Evolutionary conservation across 2,329 filamentous ascomycete species (phyloP).

Genomic region (Alternaria sp.): DNA sequence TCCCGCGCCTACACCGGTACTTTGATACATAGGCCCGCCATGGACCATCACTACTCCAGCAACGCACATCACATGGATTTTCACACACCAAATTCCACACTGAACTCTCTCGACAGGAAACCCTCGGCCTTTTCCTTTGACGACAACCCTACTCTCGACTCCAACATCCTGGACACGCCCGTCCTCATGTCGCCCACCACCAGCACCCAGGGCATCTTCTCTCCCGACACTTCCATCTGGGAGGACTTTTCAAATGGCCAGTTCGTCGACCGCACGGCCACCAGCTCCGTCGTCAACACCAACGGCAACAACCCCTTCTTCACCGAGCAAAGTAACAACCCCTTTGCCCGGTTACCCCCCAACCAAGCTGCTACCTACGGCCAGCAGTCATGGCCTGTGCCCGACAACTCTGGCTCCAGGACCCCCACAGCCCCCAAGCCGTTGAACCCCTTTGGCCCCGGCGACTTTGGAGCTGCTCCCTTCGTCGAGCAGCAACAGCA

Average conservation of each 20-base stretch:
- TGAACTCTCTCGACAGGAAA: slow-evolving; percentile 51
- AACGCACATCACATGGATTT: slow-evolving; percentile 49
- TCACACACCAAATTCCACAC: slow-evolving; percentile 49
- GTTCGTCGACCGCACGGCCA: slow-evolving; percentile 50
- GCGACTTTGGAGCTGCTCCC: slow-evolving; percentile 60
- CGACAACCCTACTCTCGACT: slow-evolving; percentile 63
- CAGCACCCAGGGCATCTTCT: slow-evolving; percentile 60
- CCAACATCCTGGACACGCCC: slow-evolving; percentile 52
- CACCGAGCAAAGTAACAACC: slow-evolving; percentile 60
- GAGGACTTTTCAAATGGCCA: slow-evolving; percentile 57
- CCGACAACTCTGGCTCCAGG: slow-evolving; percentile 73
- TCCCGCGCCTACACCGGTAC: slow-evolving; percentile 52
- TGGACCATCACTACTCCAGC: slow-evolving; percentile 46
- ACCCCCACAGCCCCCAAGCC: slow-evolving; percentile 78
- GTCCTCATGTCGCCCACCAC: slow-evolving; percentile 61
- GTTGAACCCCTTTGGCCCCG: slow-evolving; percentile 68
- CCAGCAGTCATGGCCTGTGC: slow-evolving; percentile 67
- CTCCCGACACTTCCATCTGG: slow-evolving; percentile 60
- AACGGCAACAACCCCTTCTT: slow-evolving; percentile 60
- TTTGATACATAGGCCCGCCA: slow-evolving; percentile 52
- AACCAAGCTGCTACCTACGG: slow-evolving; percentile 58
- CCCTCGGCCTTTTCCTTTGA: slow-evolving; percentile 57
- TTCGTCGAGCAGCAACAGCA: slow-evolving; percentile 54
- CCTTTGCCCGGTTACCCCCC: slow-evolving; percentile 70
- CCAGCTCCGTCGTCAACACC: slow-evolving; percentile 50